Conservation (phyloP, 192 early-diverging fungal genomes). For the Cetraspora pellucida region DNA sequence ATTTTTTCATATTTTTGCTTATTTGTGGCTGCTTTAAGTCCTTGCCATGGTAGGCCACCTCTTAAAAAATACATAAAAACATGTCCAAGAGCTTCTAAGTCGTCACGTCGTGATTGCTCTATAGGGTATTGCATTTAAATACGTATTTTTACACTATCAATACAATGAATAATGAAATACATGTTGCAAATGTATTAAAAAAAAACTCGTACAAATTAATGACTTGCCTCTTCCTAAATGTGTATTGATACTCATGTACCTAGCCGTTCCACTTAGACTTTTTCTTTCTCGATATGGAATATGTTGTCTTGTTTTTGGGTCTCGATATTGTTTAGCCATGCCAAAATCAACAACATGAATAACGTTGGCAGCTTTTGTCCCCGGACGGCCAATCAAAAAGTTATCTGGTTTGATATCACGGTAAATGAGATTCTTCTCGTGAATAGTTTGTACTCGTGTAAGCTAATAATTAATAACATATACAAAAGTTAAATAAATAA, state of each 20-base stretch:
- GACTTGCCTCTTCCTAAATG: conserved; percentile 86
- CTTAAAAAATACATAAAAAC: conserved; percentile 99
- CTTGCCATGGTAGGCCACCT: conserved; percentile 95
- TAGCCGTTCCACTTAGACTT: conserved; percentile 91
- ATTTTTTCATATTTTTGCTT: conserved; percentile 99
- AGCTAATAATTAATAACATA: conserved; percentile 42
- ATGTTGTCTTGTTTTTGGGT: conserved; percentile 95
- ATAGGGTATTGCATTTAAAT: conserved; percentile 1
- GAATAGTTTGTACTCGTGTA: conserved; percentile 86
- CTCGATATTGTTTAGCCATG: conserved; percentile 97
- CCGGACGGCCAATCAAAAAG: conserved; percentile 87
- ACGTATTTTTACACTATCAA: neutral
- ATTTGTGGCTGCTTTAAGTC: conserved; percentile 95
- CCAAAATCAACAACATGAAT: conserved; percentile 97
- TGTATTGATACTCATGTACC: conserved; percentile 99
- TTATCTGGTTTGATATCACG: conserved; percentile 99
- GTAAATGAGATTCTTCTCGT: conserved; percentile 95
- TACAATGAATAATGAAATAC: conserved; percentile 12
- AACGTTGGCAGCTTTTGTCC: conserved; percentile 59
- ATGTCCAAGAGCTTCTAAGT: conserved; percentile 96
- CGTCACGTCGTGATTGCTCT: conserved; percentile 98
- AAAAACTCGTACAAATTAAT: neutral
- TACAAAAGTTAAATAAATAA: neutral
- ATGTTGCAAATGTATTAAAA: neutral
- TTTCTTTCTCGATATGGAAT: conserved; percentile 98